phyloP scores from a whole-genome alignment of 2,329 filamentous ascomycete species.

The Fusarium sp. region DNA sequence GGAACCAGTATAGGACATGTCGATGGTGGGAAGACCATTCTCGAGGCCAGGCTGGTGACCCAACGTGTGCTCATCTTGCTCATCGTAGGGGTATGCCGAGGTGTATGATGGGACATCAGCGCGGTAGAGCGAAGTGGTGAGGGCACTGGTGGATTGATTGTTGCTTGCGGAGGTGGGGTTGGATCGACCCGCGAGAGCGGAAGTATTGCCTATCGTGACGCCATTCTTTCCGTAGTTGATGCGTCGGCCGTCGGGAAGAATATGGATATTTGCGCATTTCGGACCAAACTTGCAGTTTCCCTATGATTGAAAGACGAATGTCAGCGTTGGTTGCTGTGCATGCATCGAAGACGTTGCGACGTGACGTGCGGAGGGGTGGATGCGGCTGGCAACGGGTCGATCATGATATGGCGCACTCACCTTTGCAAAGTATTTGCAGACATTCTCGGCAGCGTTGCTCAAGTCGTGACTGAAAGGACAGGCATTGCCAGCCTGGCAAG shows the following conservation, averaged over 20 bases:
- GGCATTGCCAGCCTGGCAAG: constrained; percentile 94
- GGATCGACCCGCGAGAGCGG: constrained; percentile 74
- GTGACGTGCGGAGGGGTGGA: constrained; percentile 15
- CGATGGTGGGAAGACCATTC: constrained; percentile 67
- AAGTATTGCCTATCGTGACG: constrained; percentile 70
- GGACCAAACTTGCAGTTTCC: constrained; percentile 99
- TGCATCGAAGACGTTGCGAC: constrained; percentile 15
- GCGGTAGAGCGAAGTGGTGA: constrained; percentile 68
- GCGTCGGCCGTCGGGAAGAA: constrained; percentile 90
- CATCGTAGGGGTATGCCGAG: constrained; percentile 55
- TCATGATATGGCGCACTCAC: constrained; percentile 61
- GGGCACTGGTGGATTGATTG: constrained; percentile 72
- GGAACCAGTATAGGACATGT: constrained; percentile 68
- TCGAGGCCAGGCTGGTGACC: constrained; percentile 65
- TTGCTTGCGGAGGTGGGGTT: constrained; percentile 54
- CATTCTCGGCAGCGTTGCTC: constrained; percentile 83
- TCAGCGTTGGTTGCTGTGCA: constrained; percentile 20
- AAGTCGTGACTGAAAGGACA: constrained; percentile 97
- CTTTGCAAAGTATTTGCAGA: constrained; percentile 99
- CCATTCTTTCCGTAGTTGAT: constrained; percentile 83
- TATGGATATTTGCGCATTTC: constrained; percentile 96
- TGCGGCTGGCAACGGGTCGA: constrained; percentile 17
- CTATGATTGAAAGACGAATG: constrained; percentile 57
- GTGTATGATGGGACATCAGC: constrained; percentile 54
- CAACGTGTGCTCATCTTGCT: constrained; percentile 57